phyloP scores from a whole-genome alignment of 2,329 filamentous ascomycete species.

The Didymella exigua region DNA sequence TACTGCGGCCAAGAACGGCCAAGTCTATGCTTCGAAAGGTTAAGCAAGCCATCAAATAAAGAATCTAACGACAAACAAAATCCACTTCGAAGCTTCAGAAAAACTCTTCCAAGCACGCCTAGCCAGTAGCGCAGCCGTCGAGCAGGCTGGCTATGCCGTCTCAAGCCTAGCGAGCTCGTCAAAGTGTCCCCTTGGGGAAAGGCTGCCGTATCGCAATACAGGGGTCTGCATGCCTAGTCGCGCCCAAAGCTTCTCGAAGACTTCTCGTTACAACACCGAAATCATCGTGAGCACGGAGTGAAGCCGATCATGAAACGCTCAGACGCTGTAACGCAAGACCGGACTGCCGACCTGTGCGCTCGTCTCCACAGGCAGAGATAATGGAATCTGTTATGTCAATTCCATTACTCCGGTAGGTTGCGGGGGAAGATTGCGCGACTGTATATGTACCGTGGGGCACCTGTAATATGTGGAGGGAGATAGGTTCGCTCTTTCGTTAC shows the following conservation, averaged over 20 bases:
- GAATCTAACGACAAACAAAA: slow-evolving; percentile 17
- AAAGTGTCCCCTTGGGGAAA: background rate
- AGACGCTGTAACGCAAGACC: slow-evolving; percentile 3
- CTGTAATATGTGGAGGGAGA: slow-evolving; percentile 12
- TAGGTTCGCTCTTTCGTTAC: background rate
- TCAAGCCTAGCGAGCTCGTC: background rate
- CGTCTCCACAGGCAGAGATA: slow-evolving; percentile 17
- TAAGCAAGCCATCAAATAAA: slow-evolving; percentile 16
- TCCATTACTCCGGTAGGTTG: slow-evolving; percentile 15
- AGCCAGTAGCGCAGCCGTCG: slow-evolving; percentile 4
- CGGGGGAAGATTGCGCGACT: slow-evolving; percentile 8
- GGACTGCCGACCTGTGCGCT: slow-evolving; percentile 12
- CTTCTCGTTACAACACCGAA: slow-evolving; percentile 17
- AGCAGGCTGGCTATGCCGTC: background rate
- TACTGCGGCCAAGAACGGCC: slow-evolving; percentile 17
- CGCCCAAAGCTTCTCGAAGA: slow-evolving; percentile 10
- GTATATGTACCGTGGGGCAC: slow-evolving; percentile 21
- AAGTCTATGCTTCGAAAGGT: slow-evolving; percentile 11
- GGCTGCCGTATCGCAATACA: slow-evolving; percentile 13
- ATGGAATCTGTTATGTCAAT: slow-evolving; percentile 19
- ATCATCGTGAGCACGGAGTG: slow-evolving; percentile 13
- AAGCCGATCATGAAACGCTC: slow-evolving; percentile 15
- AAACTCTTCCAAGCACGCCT: slow-evolving; percentile 10
- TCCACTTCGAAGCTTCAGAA: slow-evolving; percentile 11
- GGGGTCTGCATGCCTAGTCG: slow-evolving; percentile 16